These are phyloP conservation scores for Cicer pinnatifidum DNA, from an alignment of 306 rosid species.

Conservation along the genomic window DNA sequence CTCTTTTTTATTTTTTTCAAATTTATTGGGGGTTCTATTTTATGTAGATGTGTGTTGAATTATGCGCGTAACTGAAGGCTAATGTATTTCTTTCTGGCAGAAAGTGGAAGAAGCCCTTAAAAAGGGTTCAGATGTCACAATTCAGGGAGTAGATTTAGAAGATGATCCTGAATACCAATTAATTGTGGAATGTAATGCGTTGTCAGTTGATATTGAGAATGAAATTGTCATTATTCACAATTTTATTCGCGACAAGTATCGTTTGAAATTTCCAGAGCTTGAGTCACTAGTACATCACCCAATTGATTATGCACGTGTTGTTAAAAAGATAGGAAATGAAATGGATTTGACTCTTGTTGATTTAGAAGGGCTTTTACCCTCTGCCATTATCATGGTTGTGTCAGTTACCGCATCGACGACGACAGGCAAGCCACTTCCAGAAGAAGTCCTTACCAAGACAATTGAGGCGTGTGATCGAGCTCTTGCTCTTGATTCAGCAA, in stretches of 20 bases:
- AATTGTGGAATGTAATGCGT: constrained; percentile 83
- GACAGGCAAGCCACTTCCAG: constrained; percentile 92
- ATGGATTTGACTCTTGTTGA: constrained; percentile 87
- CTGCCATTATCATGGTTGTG: constrained; percentile 90
- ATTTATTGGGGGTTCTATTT: neutral
- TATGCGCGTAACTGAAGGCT: constrained; percentile 31
- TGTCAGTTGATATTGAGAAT: constrained; percentile 93
- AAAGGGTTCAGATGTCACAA: constrained; percentile 62
- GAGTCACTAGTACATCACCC: constrained; percentile 93
- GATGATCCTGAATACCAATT: constrained; percentile 95
- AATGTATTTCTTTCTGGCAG: constrained; percentile 55
- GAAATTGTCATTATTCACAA: constrained; percentile 86
- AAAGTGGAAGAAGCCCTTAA: constrained; percentile 86
- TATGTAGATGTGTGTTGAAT: constrained; percentile 34
- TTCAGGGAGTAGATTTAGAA: constrained; percentile 68
- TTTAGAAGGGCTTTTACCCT: constrained; percentile 90
- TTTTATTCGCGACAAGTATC: constrained; percentile 90
- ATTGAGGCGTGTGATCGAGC: constrained; percentile 91
- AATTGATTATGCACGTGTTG: constrained; percentile 95
- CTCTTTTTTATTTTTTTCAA: neutral
- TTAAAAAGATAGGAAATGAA: constrained; percentile 93
- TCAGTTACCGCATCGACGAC: constrained; percentile 97
- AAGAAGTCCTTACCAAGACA: constrained; percentile 74
- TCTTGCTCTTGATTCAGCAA: constrained; percentile 77
- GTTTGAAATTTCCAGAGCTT: constrained; percentile 88